phyloP scores from a whole-genome alignment of 768 basidiomycete species.

The Coprinopsis sp. region DNA sequence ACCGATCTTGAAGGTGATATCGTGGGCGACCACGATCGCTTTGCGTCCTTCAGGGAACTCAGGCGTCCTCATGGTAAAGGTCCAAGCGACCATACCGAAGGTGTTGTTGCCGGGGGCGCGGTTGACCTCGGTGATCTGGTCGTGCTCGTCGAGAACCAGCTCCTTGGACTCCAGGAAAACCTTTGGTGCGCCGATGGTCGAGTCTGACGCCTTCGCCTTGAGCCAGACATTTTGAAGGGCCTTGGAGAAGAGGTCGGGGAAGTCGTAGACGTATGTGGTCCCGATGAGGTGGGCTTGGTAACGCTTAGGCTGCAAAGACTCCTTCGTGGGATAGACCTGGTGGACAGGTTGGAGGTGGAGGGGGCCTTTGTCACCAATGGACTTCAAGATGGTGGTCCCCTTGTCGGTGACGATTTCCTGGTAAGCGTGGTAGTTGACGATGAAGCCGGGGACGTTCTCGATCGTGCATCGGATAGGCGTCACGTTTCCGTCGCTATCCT shows the following conservation, averaged over 20 bases:
- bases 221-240: constrained; percentile 92
- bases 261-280: constrained; percentile 98
- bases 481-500: constrained; percentile 92
- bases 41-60: constrained; percentile 88
- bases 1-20: constrained; percentile 98
- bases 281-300: constrained; percentile 98
- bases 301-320: constrained; percentile 96
- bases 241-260: constrained; percentile 98
- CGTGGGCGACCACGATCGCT: constrained; percentile 90
- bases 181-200: constrained; percentile 71
- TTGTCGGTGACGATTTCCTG: constrained; percentile 97
- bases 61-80: constrained; percentile 87
- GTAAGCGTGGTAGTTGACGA: constrained; percentile 97
- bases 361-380: constrained; percentile 96
- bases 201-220: constrained; percentile 57
- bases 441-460: constrained; percentile 98
- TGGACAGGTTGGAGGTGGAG: constrained; percentile 94
- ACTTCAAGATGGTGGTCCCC: constrained; percentile 93
- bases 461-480: constrained; percentile 97
- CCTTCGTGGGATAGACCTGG: constrained; percentile 92
- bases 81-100: constrained; percentile 98
- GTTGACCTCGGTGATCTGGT: constrained; percentile 85
- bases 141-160: constrained; percentile 90
- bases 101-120: constrained; percentile 91
- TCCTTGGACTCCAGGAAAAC: constrained; percentile 80